These are phyloP conservation scores for Cladosporium velox DNA, from an alignment of 2,329 filamentous ascomycete genomes.

Conservation along the genomic window DNA sequence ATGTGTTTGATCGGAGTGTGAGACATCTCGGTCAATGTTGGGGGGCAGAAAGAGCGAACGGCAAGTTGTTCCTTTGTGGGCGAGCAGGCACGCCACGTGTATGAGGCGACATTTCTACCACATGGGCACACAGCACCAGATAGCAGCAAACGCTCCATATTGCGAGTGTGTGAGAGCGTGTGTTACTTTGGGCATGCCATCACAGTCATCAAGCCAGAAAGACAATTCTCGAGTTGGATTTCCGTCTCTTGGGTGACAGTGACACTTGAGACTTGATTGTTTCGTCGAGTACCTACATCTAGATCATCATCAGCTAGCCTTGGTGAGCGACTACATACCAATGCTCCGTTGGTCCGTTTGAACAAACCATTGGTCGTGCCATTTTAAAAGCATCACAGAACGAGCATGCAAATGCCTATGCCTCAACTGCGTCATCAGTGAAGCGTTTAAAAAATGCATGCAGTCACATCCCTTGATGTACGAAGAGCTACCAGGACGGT, in stretches of 20 bases:
- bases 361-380: neutral
- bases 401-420: neutral
- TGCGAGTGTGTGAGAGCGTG: neutral
- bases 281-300: neutral
- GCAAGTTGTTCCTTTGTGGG: neutral
- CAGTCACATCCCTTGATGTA: neutral
- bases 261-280: neutral
- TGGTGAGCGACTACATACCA: neutral
- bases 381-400: neutral
- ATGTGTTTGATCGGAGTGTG: neutral
- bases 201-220: neutral
- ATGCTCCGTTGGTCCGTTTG: neutral
- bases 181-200: neutral
- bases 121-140: neutral
- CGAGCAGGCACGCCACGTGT: slow-evolving; percentile 1
- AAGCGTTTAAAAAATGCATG: neutral
- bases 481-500: neutral
- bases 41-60: neutral
- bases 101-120: neutral
- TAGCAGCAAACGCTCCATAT: neutral
- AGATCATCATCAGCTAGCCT: neutral
- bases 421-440: neutral
- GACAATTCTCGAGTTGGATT: neutral
- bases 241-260: neutral
- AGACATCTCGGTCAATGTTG: neutral